A percentile compares a stretch with the other conserved stretches of the same genome.
Evolutionary conservation across 306 rosid species (phyloP).

Genomic region (Mimosa pudica): DNA sequence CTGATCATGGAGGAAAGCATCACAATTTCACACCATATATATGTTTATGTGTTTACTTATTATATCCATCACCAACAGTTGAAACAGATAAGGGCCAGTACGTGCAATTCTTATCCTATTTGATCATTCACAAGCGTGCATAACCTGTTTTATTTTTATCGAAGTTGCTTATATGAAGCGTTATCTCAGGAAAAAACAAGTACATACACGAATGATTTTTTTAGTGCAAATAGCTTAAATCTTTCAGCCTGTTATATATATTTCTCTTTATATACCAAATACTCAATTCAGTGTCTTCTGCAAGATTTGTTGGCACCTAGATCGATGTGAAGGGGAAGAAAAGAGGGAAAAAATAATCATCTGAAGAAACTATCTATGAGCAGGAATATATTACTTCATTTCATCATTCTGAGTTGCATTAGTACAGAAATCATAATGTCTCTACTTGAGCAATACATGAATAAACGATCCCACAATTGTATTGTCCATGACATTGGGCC

Average conservation of each 20-base stretch:
- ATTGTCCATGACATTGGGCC: not conserved
- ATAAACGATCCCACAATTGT: not conserved
- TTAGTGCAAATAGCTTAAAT: not conserved
- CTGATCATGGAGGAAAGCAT: not conserved
- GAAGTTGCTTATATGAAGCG: not conserved
- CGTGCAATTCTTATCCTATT: not conserved
- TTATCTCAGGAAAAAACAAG: not conserved
- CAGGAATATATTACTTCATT: not conserved
- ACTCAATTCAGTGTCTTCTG: not conserved
- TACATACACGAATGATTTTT: not conserved
- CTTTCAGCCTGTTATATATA: not conserved
- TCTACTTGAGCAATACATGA: not conserved
- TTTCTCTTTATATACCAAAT: not conserved
- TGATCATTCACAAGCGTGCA: not conserved
- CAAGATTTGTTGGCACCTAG: not conserved
- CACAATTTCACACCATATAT: not conserved
- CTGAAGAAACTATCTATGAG: not conserved
- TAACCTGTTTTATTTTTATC: not conserved
- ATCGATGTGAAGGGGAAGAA: not conserved
- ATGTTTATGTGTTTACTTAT: not conserved
- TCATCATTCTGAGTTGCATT: not conserved
- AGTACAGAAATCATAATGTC: not conserved
- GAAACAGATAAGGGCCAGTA: not conserved
- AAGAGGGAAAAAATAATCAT: not conserved
- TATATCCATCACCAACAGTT: not conserved